Evolutionary conservation across 1,139 yeast species (phyloP).

Genomic region (Taphrina flavorubra): DNA sequence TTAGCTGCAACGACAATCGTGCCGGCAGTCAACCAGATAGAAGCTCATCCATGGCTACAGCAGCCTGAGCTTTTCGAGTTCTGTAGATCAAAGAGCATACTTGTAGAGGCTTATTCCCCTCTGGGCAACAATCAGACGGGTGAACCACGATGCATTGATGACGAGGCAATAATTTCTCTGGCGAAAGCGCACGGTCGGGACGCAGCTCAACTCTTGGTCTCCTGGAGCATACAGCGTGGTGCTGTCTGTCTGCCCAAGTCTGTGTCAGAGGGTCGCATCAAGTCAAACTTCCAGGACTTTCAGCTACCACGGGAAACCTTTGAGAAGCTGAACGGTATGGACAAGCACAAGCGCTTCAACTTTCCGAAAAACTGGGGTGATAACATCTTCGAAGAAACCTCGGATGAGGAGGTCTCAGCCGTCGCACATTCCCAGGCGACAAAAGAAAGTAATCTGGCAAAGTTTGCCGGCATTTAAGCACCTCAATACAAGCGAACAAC

Average conservation of each 20-base stretch:
- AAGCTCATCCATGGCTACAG: constrained; percentile 75
- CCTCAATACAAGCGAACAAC: not conserved
- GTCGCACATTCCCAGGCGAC: constrained; percentile 8
- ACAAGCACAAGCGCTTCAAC: constrained; percentile 18
- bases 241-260: constrained; percentile 76
- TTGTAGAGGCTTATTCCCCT: constrained; percentile 79
- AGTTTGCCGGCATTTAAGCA: constrained; percentile 2
- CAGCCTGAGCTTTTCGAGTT: constrained; percentile 67
- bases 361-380: constrained; percentile 14
- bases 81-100: constrained; percentile 62
- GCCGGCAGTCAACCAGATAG: constrained; percentile 78
- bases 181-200: constrained; percentile 1
- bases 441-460: constrained; percentile 9
- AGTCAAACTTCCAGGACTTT: constrained; percentile 61
- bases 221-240: constrained; percentile 76
- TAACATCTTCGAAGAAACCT: constrained; percentile 7
- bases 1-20: constrained; percentile 59
- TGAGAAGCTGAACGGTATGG: constrained; percentile 7
- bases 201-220: constrained; percentile 51
- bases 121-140: constrained; percentile 50
- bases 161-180: not conserved
- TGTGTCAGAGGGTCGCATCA: constrained; percentile 64
- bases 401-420: not conserved
- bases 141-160: constrained; percentile 6
- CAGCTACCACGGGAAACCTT: constrained; percentile 5